Conservation (phyloP, 176 grass and related monocot genomes). For the Hordeum marinum region DNA sequence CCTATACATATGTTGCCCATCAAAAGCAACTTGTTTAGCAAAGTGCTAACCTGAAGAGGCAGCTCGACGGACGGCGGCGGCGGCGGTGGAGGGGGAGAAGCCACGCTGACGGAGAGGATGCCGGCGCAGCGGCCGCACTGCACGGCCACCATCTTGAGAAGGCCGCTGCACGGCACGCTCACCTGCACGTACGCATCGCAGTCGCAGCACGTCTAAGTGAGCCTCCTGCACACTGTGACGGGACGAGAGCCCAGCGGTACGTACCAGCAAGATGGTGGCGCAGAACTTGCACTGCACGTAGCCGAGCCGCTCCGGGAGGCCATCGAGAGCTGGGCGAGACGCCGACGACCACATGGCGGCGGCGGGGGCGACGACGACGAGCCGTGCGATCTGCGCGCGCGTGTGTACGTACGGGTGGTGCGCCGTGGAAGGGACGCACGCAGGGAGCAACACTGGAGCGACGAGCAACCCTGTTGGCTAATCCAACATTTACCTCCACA, state of each 20-base stretch:
- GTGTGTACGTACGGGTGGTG: not conserved
- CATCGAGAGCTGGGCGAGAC: not conserved
- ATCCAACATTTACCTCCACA: not conserved
- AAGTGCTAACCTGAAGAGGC: conserved; percentile 26
- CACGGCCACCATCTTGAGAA: conserved; percentile 58
- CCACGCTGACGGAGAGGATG: conserved; percentile 52
- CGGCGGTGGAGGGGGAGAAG: not conserved
- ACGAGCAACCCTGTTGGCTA: not conserved
- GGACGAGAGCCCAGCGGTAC: not conserved
- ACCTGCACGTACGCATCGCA: conserved; percentile 29
- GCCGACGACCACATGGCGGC: conserved; percentile 32
- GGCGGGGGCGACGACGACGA: not conserved
- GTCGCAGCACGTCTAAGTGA: not conserved
- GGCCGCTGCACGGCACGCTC: conserved; percentile 45
- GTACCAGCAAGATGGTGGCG: conserved; percentile 52
- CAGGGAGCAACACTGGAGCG: not conserved
- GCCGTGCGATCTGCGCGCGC: not conserved
- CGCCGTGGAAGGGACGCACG: not conserved
- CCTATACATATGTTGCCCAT: too few relatives aligned
- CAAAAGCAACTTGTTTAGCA: not conserved
- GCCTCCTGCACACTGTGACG: not conserved
- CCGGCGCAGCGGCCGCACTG: conserved; percentile 58
- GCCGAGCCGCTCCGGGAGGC: conserved; percentile 56
- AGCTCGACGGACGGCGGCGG: conserved; percentile 25
- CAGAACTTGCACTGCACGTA: conserved; percentile 66